phyloP scores from a whole-genome alignment of 1,284 basidiomycete species.

The Ustilago esculenta region DNA sequence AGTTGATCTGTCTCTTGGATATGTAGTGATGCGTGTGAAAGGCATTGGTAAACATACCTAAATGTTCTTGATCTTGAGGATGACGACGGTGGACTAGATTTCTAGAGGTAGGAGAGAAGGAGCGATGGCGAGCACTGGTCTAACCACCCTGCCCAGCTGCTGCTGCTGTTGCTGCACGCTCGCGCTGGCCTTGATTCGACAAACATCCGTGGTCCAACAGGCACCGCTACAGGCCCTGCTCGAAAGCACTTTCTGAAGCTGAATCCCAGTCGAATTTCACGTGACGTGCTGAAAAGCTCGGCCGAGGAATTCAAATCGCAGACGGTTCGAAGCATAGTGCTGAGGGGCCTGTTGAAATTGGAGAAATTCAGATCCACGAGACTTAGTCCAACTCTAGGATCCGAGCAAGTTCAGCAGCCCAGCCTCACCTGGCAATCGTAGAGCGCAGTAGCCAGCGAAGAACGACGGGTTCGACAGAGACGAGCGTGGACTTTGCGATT shows the following conservation, averaged over 20 bases:
- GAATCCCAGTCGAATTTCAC: too few relatives aligned
- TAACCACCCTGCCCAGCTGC: slow-evolving; percentile 3
- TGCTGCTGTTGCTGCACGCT: too few relatives aligned
- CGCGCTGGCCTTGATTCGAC: too few relatives aligned
- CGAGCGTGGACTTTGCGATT: slow-evolving; percentile 30
- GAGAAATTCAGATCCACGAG: neutral
- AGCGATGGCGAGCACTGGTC: slow-evolving; percentile 32
- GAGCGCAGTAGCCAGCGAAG: slow-evolving; percentile 2
- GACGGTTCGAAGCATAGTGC: neutral
- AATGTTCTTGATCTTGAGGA: slow-evolving; percentile 51
- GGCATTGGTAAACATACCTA: slow-evolving; percentile 23
- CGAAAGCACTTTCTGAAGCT: neutral
- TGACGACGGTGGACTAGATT: slow-evolving; percentile 36
- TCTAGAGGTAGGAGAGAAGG: slow-evolving; percentile 30
- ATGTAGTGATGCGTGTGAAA: neutral
- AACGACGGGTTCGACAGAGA: neutral
- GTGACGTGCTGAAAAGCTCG: neutral
- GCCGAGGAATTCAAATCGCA: neutral
- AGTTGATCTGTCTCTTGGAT: neutral
- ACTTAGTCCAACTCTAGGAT: too few relatives aligned
- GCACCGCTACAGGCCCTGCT: too few relatives aligned
- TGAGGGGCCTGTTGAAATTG: neutral
- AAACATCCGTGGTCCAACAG: too few relatives aligned
- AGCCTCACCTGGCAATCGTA: too few relatives aligned
- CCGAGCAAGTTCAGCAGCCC: too few relatives aligned